Percentiles rank a stretch among this genome's conserved stretches.
These are phyloP conservation scores for Iris pallida DNA, from an alignment of 116 monocot genomes.

Conservation along the genomic window DNA sequence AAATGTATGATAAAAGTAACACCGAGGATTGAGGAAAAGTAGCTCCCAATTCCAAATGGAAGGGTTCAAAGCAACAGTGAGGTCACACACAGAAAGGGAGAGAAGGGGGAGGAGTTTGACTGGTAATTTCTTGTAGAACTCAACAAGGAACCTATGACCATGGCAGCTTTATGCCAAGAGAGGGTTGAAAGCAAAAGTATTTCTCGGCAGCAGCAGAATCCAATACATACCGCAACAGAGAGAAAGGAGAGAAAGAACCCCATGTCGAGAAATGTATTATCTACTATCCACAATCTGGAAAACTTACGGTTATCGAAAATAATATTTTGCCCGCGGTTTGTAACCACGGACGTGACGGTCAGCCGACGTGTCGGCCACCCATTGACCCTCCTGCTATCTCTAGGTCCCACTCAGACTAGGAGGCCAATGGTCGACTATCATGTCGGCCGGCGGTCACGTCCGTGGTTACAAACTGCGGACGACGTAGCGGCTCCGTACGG, in stretches of 20 bases:
- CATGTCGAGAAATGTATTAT: constrained; percentile 23
- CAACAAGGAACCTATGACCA: constrained; percentile 16
- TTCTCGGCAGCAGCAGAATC: constrained; percentile 29
- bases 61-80: neutral
- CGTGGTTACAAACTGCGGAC: no score
- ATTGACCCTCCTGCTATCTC: no score
- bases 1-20: neutral
- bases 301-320: constrained; percentile 13
- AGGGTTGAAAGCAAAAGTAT: constrained; percentile 17
- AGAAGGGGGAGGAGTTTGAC: constrained; percentile 36
- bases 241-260: no score
- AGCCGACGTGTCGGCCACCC: no score
- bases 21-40: no score
- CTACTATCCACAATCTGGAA: constrained; percentile 36
- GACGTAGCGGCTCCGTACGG: no score
- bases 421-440: no score
- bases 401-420: no score
- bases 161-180: constrained; percentile 13
- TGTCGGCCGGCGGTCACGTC: no score
- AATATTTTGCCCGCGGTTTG: no score
- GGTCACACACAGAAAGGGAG: constrained; percentile 7
- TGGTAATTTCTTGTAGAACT: constrained; percentile 19
- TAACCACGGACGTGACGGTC: no score
- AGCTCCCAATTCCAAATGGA: neutral
- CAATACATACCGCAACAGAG: constrained; percentile 10